Conservation (phyloP, 2,329 filamentous ascomycete genomes). For the Hymenoscyphus occultus region DNA sequence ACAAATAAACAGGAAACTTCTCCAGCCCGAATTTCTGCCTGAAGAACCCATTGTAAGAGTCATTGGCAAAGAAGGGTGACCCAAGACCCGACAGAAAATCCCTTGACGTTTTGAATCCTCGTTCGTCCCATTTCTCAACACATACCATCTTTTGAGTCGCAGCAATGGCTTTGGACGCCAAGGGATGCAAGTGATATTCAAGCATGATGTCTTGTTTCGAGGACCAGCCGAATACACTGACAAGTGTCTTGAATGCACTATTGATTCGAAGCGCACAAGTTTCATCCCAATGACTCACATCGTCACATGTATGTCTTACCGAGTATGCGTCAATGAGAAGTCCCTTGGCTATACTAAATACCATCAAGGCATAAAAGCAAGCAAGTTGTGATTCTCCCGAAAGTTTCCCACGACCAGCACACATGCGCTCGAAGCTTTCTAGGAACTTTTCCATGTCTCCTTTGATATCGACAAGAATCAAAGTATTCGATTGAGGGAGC, state of each 20-base stretch:
- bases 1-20: constrained; percentile 10
- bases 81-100: constrained; percentile 27
- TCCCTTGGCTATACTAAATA: constrained; percentile 23
- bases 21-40: constrained; percentile 21
- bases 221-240: constrained; percentile 26
- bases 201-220: constrained; percentile 24
- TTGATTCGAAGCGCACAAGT: constrained; percentile 19
- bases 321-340: constrained; percentile 28
- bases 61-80: constrained; percentile 16
- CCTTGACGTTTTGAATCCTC: constrained; percentile 23
- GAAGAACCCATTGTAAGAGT: constrained; percentile 27
- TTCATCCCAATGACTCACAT: constrained; percentile 20
- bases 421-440: constrained; percentile 21
- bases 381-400: constrained; percentile 21
- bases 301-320: constrained; percentile 18
- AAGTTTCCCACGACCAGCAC: constrained; percentile 23
- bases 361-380: constrained; percentile 25
- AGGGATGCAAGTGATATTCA: not conserved
- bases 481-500: constrained; percentile 22
- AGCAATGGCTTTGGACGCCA: not conserved
- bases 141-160: constrained; percentile 17
- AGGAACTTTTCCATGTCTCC: constrained; percentile 24
- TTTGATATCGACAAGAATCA: constrained; percentile 25
- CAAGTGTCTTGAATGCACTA: constrained; percentile 25
- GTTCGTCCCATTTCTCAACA: constrained; percentile 17